Conservation (phyloP, 2,329 filamentous ascomycete genomes). For the Arthrobotrys megalospora region DNA sequence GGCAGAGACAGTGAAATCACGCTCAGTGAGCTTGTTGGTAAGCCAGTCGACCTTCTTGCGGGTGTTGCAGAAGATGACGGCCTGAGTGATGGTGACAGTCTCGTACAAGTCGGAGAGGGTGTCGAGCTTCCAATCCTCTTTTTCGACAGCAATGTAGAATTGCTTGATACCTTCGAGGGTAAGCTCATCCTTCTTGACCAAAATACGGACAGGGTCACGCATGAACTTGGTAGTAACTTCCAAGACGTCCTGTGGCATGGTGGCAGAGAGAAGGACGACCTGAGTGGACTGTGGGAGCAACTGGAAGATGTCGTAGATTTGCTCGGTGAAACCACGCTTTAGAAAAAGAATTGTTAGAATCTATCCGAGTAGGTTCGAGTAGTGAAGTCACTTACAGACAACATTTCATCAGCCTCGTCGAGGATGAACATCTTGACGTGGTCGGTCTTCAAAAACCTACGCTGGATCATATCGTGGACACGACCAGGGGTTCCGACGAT, state of each 20-base stretch:
- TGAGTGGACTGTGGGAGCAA: slow-evolving; percentile 97
- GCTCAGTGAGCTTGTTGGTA: slow-evolving; percentile 97
- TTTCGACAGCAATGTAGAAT: slow-evolving; percentile 99
- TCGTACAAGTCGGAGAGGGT: slow-evolving; percentile 99
- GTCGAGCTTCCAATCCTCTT: slow-evolving; percentile 99
- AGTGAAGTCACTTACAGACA: slow-evolving; percentile 77
- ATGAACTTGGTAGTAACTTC: slow-evolving; percentile 99
- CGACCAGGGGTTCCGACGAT: slow-evolving; percentile 98
- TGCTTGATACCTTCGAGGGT: slow-evolving; percentile 99
- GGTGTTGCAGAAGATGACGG: slow-evolving; percentile 99
- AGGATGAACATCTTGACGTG: slow-evolving; percentile 99
- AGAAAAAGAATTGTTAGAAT: slow-evolving; percentile 64
- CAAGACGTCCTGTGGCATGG: slow-evolving; percentile 98
- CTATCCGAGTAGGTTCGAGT: slow-evolving; percentile 62
- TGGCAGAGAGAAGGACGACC: slow-evolving; percentile 97
- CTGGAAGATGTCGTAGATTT: slow-evolving; percentile 99
- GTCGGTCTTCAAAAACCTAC: slow-evolving; percentile 95
- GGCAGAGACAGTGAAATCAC: slow-evolving; percentile 99
- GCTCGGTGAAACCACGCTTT: slow-evolving; percentile 97
- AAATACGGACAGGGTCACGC: slow-evolving; percentile 97
- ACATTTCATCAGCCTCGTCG: slow-evolving; percentile 99
- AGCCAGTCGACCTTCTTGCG: slow-evolving; percentile 99
- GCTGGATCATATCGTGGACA: slow-evolving; percentile 99
- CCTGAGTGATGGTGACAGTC: slow-evolving; percentile 99
- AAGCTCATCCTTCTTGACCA: slow-evolving; percentile 99